Percentiles rank a stretch among this genome's conserved stretches.
Conservation (phyloP, 768 basidiomycete genomes). For the Collybiopsis confluens region DNA sequence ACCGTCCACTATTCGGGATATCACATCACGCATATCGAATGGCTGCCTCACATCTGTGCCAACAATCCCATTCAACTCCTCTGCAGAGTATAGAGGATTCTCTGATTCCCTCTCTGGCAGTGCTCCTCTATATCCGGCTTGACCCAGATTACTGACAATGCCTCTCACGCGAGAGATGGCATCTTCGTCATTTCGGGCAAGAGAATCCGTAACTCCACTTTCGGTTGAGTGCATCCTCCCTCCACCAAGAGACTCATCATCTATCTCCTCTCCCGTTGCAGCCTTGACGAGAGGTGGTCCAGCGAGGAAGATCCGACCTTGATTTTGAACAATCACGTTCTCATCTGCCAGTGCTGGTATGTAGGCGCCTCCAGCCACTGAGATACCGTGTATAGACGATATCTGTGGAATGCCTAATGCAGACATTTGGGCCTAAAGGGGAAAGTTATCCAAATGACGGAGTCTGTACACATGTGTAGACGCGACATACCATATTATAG, state of each 20-base stretch:
- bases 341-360: conserved; percentile 97
- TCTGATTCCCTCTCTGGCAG: conserved; percentile 53
- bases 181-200: conserved; percentile 82
- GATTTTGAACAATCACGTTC: conserved; percentile 85
- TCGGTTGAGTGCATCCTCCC: conserved; percentile 89
- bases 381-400: conserved; percentile 90
- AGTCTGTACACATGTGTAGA: not conserved
- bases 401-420: conserved; percentile 89
- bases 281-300: conserved; percentile 94
- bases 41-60: conserved; percentile 84
- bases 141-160: conserved; percentile 75
- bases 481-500: conserved; percentile 82
- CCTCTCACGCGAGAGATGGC: conserved; percentile 76
- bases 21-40: conserved; percentile 93
- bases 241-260: conserved; percentile 89
- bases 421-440: conserved; percentile 80
- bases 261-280: conserved; percentile 89
- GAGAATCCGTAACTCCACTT: conserved; percentile 87
- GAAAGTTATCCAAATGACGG: not conserved
- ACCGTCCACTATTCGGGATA: conserved; percentile 88
- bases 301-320: conserved; percentile 91
- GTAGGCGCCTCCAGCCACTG: conserved; percentile 91
- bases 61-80: conserved; percentile 87
- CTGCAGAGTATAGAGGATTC: conserved; percentile 72
- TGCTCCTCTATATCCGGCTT: conserved; percentile 41